A percentile compares a stretch with the other conserved stretches of the same genome.
Evolutionary conservation across 1,139 yeast genomes (phyloP).

Genomic region (Candida tunisiensis): DNA sequence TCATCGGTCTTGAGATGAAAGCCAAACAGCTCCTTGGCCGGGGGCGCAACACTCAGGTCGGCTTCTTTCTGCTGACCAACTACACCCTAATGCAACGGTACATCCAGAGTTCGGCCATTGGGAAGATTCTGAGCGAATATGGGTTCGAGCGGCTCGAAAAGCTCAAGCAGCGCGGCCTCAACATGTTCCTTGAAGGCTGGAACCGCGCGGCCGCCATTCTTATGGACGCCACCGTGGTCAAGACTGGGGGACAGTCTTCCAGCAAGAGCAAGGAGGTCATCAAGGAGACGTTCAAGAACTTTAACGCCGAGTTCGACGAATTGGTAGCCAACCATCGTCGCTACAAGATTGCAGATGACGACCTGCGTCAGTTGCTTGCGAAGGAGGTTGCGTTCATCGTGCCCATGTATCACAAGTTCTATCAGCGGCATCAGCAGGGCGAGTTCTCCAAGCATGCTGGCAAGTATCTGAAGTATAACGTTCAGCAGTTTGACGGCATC

Average conservation of each 20-base stretch:
- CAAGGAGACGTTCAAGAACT: conserved; percentile 69
- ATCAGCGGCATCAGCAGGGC: conserved; percentile 55
- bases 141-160: conserved; percentile 55
- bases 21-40: conserved; percentile 28
- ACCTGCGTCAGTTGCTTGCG: conserved; percentile 40
- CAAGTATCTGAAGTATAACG: conserved; percentile 63
- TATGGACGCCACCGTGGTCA: conserved; percentile 27
- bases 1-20: conserved; percentile 40
- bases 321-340: conserved; percentile 46
- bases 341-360: conserved; percentile 50
- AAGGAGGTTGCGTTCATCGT: conserved; percentile 52
- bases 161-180: conserved; percentile 58
- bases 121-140: conserved; percentile 37
- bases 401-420: conserved; percentile 73
- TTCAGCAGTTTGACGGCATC: conserved; percentile 36
- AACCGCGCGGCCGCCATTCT: conserved; percentile 58
- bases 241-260: conserved; percentile 21
- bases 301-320: conserved; percentile 72
- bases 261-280: conserved; percentile 69
- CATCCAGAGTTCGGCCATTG: conserved; percentile 42
- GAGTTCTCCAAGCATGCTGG: conserved; percentile 56
- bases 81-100: conserved; percentile 61
- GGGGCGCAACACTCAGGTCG: conserved; percentile 21
- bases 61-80: conserved; percentile 58
- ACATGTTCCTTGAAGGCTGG: conserved; percentile 73